A percentile compares a stretch with the other conserved stretches of the same genome.
Evolutionary conservation across 345 rosid species (phyloP).

Genomic region (Acer campestre): DNA sequence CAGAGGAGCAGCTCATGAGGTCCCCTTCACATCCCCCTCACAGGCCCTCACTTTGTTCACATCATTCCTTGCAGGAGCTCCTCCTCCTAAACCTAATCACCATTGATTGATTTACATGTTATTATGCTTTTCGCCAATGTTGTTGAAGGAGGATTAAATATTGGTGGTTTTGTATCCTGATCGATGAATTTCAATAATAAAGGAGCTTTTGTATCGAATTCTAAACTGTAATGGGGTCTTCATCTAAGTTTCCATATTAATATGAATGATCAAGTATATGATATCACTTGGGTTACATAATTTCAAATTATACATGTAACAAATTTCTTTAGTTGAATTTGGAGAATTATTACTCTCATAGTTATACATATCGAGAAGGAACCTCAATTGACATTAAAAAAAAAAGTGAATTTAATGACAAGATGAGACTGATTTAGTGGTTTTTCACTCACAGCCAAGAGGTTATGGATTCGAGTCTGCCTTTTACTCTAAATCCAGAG

Average conservation of each 20-base stretch:
- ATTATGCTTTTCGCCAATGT: too few species aligned
- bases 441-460: too few species aligned
- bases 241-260: too few species aligned
- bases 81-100: slow-evolving; percentile 10
- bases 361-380: slow-evolving; percentile 4
- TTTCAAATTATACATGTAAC: not conserved
- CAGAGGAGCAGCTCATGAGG: slow-evolving; percentile 33
- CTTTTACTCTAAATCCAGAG: too few species aligned
- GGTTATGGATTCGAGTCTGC: too few species aligned
- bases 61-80: slow-evolving; percentile 22
- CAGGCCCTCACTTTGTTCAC: slow-evolving; percentile 28
- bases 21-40: slow-evolving; percentile 31
- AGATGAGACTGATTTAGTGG: slow-evolving; percentile 37
- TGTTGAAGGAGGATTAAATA: not conserved
- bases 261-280: not conserved
- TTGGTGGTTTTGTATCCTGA: not conserved
- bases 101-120: not conserved
- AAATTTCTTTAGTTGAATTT: not conserved
- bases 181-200: too few species aligned
- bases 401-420: slow-evolving; percentile 30
- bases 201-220: too few species aligned
- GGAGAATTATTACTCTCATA: not conserved
- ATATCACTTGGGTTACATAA: too few species aligned
- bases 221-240: not conserved
- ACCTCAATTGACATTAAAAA: slow-evolving; percentile 14